These are phyloP conservation scores for Fusarium sp. DNA, from an alignment of 2,329 filamentous ascomycete genomes.

Conservation along the genomic window DNA sequence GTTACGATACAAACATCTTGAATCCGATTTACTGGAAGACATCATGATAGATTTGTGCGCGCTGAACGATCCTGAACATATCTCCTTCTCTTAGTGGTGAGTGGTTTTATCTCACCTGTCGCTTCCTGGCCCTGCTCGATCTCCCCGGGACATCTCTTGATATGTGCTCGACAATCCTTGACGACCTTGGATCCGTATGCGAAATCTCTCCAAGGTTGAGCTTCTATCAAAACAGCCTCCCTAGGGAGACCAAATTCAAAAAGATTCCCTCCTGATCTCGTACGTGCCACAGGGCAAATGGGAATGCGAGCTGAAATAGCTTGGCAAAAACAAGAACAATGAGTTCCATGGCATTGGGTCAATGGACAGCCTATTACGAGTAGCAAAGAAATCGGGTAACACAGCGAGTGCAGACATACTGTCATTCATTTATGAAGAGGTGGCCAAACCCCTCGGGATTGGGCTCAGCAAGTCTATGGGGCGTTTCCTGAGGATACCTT, in stretches of 20 bases:
- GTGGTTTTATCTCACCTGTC: constrained; percentile 33
- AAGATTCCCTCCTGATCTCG: background rate
- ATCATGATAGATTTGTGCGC: constrained; percentile 57
- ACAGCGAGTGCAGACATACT: background rate
- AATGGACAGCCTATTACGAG: background rate
- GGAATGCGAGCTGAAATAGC: background rate
- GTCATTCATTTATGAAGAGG: background rate
- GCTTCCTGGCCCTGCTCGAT: constrained; percentile 11
- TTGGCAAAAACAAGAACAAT: background rate
- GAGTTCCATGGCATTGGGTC: background rate
- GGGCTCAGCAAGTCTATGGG: constrained; percentile 1
- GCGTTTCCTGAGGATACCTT: constrained; percentile 13
- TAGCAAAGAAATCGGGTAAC: background rate
- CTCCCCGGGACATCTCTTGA: background rate
- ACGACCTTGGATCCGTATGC: background rate
- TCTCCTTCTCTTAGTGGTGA: constrained; percentile 57
- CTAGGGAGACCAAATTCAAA: too few relatives aligned
- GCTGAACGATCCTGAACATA: constrained; percentile 46
- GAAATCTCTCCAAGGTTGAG: background rate
- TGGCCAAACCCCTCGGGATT: background rate
- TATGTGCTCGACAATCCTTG: background rate
- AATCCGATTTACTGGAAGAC: constrained; percentile 47
- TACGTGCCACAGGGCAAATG: background rate
- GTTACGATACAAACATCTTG: constrained; percentile 41
- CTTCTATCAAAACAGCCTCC: background rate